Conservation (phyloP, 176 grass and related monocot species). For the Cymbopogon citratus region DNA sequence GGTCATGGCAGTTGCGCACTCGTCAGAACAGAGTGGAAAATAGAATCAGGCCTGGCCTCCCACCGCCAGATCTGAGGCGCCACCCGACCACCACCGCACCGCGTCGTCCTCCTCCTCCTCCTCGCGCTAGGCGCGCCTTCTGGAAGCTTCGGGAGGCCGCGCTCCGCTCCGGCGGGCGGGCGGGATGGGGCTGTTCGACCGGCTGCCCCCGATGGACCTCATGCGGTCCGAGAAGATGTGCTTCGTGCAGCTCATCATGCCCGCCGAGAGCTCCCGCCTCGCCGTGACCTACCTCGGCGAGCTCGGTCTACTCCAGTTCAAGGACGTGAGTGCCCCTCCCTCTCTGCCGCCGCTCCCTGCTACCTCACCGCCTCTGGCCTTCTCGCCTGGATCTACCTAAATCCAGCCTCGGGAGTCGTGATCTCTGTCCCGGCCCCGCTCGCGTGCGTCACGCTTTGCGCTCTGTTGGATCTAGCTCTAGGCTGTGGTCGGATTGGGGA, state of each 20-base stretch:
- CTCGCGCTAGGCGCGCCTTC: conserved; percentile 23
- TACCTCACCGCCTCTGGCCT: not conserved
- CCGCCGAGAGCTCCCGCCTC: conserved; percentile 76
- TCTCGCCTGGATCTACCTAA: conserved; percentile 22
- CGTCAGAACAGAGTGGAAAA: conserved; percentile 8
- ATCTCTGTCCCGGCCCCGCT: not conserved
- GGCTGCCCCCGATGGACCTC: conserved; percentile 87
- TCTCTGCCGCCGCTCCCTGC: not conserved
- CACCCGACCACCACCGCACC: conserved; percentile 1
- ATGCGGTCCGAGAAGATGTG: conserved; percentile 97
- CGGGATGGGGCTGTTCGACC: conserved; percentile 77
- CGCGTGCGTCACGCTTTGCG: not conserved
- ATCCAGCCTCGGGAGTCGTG: conserved; percentile 24
- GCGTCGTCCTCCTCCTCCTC: not conserved
- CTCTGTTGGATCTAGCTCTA: conserved; percentile 30
- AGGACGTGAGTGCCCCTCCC: conserved; percentile 69
- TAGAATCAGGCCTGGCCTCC: conserved; percentile 23
- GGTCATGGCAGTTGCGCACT: conserved; percentile 51
- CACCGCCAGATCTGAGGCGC: conserved; percentile 47
- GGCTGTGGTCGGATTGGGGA: not conserved
- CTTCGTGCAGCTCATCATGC: conserved; percentile 98
- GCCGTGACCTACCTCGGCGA: conserved; percentile 95
- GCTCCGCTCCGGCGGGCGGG: conserved; percentile 11
- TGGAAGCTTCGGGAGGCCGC: conserved; percentile 36
- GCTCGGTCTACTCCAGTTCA: conserved; percentile 95